A percentile compares a stretch with the other conserved stretches of the same genome.
phyloP scores from a whole-genome alignment of 1,284 basidiomycete genomes.

The Marasmius sp. region DNA sequence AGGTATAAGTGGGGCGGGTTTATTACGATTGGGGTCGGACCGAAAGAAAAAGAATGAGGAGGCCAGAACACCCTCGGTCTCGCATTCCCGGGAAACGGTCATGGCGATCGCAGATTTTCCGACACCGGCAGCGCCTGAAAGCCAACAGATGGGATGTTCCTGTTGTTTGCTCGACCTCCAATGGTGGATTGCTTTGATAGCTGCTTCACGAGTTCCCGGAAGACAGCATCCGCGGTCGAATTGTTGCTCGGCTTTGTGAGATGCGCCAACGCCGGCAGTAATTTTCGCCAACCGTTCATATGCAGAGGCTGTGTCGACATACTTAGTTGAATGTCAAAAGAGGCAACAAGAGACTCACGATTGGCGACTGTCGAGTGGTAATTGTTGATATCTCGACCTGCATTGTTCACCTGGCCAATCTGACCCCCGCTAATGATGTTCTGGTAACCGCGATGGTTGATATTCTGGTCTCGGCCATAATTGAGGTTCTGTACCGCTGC shows the following conservation, averaged over 20 bases:
- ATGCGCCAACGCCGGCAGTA: background rate
- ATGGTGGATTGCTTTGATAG: constrained; percentile 9
- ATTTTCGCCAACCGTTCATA: background rate
- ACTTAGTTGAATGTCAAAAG: too few relatives aligned
- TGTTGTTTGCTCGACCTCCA: constrained; percentile 7
- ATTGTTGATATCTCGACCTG: too few relatives aligned
- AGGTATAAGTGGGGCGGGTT: background rate
- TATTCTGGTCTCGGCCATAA: too few relatives aligned
- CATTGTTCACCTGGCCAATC: too few relatives aligned
- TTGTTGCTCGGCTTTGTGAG: background rate
- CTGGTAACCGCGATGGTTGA: too few relatives aligned
- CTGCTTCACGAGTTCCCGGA: constrained; percentile 9
- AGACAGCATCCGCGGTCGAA: constrained; percentile 8
- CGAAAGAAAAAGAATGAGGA: constrained; percentile 17
- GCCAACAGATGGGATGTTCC: constrained; percentile 11
- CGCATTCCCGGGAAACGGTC: constrained; percentile 12
- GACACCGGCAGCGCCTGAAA: constrained; percentile 15
- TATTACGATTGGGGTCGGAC: background rate
- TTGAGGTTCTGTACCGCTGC: too few relatives aligned
- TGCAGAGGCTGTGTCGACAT: background rate
- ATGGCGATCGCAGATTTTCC: constrained; percentile 21
- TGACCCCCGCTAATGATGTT: too few relatives aligned
- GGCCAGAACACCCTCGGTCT: constrained; percentile 1
- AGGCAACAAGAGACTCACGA: too few relatives aligned
- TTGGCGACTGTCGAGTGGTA: too few relatives aligned